Conservation (phyloP, 257 asterid genomes). For the Echites panduratus region DNA sequence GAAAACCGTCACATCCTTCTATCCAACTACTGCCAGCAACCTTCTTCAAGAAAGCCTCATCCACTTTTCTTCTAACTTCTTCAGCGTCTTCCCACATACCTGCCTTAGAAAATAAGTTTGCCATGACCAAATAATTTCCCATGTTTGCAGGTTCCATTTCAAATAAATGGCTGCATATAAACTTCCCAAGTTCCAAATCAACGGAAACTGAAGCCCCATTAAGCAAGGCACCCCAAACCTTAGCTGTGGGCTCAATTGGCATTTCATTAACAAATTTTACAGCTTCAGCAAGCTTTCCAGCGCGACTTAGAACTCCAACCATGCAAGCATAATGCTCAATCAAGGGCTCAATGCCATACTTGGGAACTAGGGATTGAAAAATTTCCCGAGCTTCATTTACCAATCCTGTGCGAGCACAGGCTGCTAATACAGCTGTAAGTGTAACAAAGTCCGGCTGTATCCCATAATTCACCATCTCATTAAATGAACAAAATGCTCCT, state of each 20-base stretch:
- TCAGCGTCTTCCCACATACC: constrained; percentile 84
- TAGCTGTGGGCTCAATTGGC: constrained; percentile 59
- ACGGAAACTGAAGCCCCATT: constrained; percentile 67
- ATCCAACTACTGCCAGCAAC: constrained; percentile 77
- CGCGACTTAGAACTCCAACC: constrained; percentile 66
- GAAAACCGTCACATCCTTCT: constrained; percentile 36
- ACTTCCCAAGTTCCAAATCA: constrained; percentile 58
- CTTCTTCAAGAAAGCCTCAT: constrained; percentile 46
- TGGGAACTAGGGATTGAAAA: constrained; percentile 40
- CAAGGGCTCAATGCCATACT: constrained; percentile 49
- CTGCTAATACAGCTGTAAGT: constrained; percentile 68
- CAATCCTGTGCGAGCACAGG: constrained; percentile 80
- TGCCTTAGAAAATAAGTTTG: constrained; percentile 66
- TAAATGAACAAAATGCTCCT: constrained; percentile 47
- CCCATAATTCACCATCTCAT: constrained; percentile 47
- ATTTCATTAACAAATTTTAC: constrained; percentile 52
- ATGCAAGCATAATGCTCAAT: constrained; percentile 71
- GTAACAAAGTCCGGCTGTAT: constrained; percentile 62
- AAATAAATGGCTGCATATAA: constrained; percentile 48
- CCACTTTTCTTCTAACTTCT: constrained; percentile 52
- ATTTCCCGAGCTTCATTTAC: constrained; percentile 55
- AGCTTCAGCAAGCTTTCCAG: constrained; percentile 65
- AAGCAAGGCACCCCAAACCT: constrained; percentile 81
- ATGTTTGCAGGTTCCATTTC: constrained; percentile 62
- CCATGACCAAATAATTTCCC: constrained; percentile 63